Evolutionary conservation across 345 rosid species (phyloP).

Genomic region (Anacardium occidentale): DNA sequence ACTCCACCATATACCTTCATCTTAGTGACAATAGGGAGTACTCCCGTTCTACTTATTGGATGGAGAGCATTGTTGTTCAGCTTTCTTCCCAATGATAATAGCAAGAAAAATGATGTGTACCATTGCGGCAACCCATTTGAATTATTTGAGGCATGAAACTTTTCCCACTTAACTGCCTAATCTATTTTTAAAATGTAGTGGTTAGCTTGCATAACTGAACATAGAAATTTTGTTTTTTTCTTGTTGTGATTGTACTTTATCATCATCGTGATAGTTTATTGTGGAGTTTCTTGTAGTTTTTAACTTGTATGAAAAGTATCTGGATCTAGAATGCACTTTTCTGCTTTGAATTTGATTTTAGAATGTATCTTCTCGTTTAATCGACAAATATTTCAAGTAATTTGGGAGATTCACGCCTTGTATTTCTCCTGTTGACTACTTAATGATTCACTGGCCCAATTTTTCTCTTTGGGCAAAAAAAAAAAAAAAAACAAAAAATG

Average conservation of each 20-base stretch:
- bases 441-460: not conserved
- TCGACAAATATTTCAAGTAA: not conserved
- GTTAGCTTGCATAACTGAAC: not conserved
- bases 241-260: not conserved
- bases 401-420: not conserved
- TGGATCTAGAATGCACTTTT: not conserved
- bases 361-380: not conserved
- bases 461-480: not conserved
- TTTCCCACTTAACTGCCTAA: constrained; percentile 1
- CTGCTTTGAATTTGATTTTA: not conserved
- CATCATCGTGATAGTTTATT: not conserved
- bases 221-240: not conserved
- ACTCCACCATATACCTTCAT: constrained; percentile 48
- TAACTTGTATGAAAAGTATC: not conserved
- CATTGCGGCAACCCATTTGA: constrained; percentile 81
- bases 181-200: not conserved
- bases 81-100: constrained; percentile 48
- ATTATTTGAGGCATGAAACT: constrained; percentile 70
- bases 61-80: constrained; percentile 60
- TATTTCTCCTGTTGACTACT: not conserved
- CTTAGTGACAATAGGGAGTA: constrained; percentile 70
- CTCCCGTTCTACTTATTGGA: constrained; percentile 70
- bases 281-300: not conserved
- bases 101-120: constrained; percentile 69
- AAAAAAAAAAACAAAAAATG: not conserved